Evolutionary conservation across 2,329 filamentous ascomycete species (phyloP).

Genomic region (Phyllosticta citribraziliensis): DNA sequence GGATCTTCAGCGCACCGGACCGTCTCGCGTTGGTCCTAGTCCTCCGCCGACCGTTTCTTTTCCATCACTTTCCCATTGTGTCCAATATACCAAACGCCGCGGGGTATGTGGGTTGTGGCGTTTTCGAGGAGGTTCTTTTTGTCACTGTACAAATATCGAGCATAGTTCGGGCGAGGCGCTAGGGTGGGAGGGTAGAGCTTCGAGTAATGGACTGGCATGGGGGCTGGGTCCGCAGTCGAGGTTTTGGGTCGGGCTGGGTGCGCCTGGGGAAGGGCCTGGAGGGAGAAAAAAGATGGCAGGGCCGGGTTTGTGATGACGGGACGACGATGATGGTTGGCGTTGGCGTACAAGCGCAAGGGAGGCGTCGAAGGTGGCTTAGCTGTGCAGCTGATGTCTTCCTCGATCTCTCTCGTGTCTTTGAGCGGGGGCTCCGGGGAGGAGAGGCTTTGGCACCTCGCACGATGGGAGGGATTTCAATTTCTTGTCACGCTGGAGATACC

Average conservation of each 20-base stretch:
- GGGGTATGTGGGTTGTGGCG: slow-evolving; percentile 5
- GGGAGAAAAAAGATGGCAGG: neutral
- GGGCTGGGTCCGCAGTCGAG: slow-evolving; percentile 5
- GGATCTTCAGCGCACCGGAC: neutral
- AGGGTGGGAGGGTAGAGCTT: slow-evolving; percentile 6
- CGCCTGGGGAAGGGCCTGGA: neutral
- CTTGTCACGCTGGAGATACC: slow-evolving; percentile 10
- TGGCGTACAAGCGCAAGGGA: slow-evolving; percentile 1
- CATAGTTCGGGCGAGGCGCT: slow-evolving; percentile 9
- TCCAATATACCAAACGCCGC: slow-evolving; percentile 4
- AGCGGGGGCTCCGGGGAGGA: neutral
- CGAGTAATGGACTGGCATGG: slow-evolving; percentile 9
- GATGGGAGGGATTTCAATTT: slow-evolving; percentile 9
- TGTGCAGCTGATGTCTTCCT: neutral
- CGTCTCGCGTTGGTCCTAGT: slow-evolving; percentile 2
- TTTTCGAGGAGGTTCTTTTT: slow-evolving; percentile 7
- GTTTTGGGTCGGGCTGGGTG: slow-evolving; percentile 1
- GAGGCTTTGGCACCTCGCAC: slow-evolving; percentile 7
- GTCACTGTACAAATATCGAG: slow-evolving; percentile 10
- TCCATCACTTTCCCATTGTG: neutral
- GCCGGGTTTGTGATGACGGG: neutral
- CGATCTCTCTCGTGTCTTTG: neutral
- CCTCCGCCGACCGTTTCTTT: neutral
- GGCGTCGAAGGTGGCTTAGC: slow-evolving; percentile 2
- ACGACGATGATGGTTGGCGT: neutral